Evolutionary conservation across 805 yeast genomes (phyloP).

Genomic region (Brettanomyces bruxellensis): DNA sequence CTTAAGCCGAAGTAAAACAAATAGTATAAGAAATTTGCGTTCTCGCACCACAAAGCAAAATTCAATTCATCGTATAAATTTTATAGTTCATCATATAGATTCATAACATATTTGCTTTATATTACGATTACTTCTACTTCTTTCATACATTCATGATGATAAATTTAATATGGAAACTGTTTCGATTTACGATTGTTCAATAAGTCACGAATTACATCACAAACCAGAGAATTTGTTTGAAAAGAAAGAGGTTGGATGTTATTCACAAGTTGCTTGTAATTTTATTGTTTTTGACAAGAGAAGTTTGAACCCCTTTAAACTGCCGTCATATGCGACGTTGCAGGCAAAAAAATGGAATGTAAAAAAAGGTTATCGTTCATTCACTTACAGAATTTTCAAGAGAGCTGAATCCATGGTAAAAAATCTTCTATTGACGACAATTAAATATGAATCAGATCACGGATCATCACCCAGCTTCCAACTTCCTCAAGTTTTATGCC

Average conservation of each 20-base stretch:
- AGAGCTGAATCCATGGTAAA: not conserved
- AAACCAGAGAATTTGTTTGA: not conserved
- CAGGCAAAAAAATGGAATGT: not conserved
- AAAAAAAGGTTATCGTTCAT: not conserved
- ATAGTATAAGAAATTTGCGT: too few species aligned
- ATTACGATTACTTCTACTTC: too few species aligned
- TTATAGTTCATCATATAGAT: too few species aligned
- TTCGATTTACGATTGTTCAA: too few species aligned
- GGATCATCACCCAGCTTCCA: too few species aligned
- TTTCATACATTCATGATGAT: too few species aligned
- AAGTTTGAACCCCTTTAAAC: not conserved
- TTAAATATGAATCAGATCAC: slow-evolving; percentile 1
- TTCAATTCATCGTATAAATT: too few species aligned
- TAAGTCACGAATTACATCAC: too few species aligned
- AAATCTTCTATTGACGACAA: not conserved
- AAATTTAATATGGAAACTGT: too few species aligned
- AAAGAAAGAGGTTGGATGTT: slow-evolving; percentile 1
- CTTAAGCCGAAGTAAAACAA: too few species aligned
- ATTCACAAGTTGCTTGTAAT: not conserved
- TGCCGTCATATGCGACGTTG: not conserved
- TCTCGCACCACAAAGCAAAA: too few species aligned
- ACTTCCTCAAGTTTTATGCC: not conserved
- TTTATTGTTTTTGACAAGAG: not conserved
- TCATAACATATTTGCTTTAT: too few species aligned
- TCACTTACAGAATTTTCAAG: not conserved